Conservation (phyloP, 2,329 filamentous ascomycete species). For the Aspergillus latus region DNA sequence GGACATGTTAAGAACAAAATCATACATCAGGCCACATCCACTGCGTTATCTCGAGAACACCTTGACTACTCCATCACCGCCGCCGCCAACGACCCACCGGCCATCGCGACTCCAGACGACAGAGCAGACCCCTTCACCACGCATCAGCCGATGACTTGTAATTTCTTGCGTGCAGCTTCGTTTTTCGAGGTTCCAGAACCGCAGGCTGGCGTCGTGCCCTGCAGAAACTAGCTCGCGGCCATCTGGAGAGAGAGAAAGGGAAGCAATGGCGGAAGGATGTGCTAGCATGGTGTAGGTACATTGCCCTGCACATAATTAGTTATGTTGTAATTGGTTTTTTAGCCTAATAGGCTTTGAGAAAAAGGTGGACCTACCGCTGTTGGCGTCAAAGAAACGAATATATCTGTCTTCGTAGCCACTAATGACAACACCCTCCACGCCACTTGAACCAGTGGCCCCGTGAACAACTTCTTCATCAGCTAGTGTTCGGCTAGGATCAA, state of each 20-base stretch:
- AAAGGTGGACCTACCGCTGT: slow-evolving; percentile 75
- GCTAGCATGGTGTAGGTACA: slow-evolving; percentile 99
- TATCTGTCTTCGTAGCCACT: slow-evolving; percentile 96
- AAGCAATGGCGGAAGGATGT: slow-evolving; percentile 88
- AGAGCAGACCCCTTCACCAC: slow-evolving; percentile 89
- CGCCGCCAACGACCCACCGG: slow-evolving; percentile 88
- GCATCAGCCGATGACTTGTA: slow-evolving; percentile 88
- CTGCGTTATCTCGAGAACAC: slow-evolving; percentile 60
- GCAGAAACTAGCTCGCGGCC: slow-evolving; percentile 92
- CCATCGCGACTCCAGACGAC: slow-evolving; percentile 97
- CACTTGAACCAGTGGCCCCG: slow-evolving; percentile 79
- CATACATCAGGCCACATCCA: slow-evolving; percentile 28
- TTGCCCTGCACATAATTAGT: slow-evolving; percentile 66
- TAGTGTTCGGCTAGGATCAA: slow-evolving; percentile 63
- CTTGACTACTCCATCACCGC: slow-evolving; percentile 94
- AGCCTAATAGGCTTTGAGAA: background rate
- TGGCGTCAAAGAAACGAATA: slow-evolving; percentile 96
- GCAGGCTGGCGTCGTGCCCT: slow-evolving; percentile 89
- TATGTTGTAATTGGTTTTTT: slow-evolving; percentile 8
- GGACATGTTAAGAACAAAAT: slow-evolving; percentile 23
- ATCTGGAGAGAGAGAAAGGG: slow-evolving; percentile 86
- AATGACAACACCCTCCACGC: slow-evolving; percentile 90
- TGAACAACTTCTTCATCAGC: slow-evolving; percentile 71
- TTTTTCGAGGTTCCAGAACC: slow-evolving; percentile 97
- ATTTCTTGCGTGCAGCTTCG: slow-evolving; percentile 94